Evolutionary conservation across 768 basidiomycete species (phyloP).

Genomic region (Hysterangium stoloniferum): DNA sequence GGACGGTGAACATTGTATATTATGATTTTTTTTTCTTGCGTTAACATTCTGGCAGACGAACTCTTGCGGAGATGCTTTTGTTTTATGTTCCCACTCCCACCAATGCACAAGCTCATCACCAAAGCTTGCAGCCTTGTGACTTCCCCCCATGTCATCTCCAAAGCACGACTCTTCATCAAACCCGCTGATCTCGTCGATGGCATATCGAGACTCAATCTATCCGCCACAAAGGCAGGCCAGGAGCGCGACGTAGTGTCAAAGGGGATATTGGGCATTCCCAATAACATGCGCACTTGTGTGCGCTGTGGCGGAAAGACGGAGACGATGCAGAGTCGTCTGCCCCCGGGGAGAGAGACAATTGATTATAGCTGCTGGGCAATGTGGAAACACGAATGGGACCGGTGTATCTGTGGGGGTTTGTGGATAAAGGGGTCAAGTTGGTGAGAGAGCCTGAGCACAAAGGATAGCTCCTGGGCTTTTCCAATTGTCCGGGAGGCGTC

Average conservation of each 20-base stretch:
- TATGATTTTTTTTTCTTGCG: not conserved
- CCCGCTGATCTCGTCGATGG: slow-evolving; percentile 64
- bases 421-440: slow-evolving; percentile 33
- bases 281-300: slow-evolving; percentile 39
- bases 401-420: slow-evolving; percentile 65
- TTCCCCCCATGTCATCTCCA: slow-evolving; percentile 46
- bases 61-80: slow-evolving; percentile 47
- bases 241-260: slow-evolving; percentile 59
- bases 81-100: slow-evolving; percentile 47
- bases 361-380: slow-evolving; percentile 36
- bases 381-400: slow-evolving; percentile 59
- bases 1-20: slow-evolving; percentile 19
- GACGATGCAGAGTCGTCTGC: slow-evolving; percentile 28
- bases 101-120: slow-evolving; percentile 36
- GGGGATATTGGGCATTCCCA: slow-evolving; percentile 36
- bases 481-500: no score
- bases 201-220: slow-evolving; percentile 34
- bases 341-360: not conserved
- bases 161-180: slow-evolving; percentile 64
- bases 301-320: slow-evolving; percentile 58
- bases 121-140: slow-evolving; percentile 39
- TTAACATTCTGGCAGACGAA: slow-evolving; percentile 32
- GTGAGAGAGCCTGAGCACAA: no score
- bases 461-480: no score
- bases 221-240: slow-evolving; percentile 32